Conservation (phyloP, 2,329 filamentous ascomycete genomes). For the Phialemoniopsis sp. region DNA sequence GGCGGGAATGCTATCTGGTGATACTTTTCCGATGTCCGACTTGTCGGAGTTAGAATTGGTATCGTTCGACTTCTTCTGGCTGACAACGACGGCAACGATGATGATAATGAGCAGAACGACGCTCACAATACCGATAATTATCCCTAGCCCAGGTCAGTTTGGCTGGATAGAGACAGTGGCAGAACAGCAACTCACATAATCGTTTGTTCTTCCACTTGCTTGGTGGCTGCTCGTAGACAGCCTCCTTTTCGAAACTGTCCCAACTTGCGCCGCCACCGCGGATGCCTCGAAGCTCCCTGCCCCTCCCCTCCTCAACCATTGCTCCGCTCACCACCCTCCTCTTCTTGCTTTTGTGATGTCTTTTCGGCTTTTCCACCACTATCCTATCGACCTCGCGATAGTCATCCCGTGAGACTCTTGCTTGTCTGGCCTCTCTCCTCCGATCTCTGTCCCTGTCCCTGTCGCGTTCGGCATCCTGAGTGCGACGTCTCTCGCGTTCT, state of each 20-base stretch:
- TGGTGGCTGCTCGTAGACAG: slow-evolving; percentile 39
- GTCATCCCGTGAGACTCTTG: slow-evolving; percentile 2
- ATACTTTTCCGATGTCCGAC: slow-evolving; percentile 32
- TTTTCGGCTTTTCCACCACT: slow-evolving; percentile 4
- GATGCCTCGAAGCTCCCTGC: slow-evolving; percentile 24
- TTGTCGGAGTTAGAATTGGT: slow-evolving; percentile 40
- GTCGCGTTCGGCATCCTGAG: slow-evolving; percentile 1
- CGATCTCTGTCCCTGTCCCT: slow-evolving; percentile 5
- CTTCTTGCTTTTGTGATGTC: slow-evolving; percentile 35
- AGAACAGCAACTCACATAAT: slow-evolving; percentile 44
- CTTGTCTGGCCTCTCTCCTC: slow-evolving; percentile 4
- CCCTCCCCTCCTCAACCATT: slow-evolving; percentile 63
- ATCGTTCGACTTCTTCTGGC: slow-evolving; percentile 50
- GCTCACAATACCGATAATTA: slow-evolving; percentile 45
- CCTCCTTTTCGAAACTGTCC: slow-evolving; percentile 45
- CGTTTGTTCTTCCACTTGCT: slow-evolving; percentile 51
- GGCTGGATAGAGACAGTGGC: too few relatives aligned
- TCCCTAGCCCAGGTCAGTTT: slow-evolving; percentile 34
- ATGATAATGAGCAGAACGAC: slow-evolving; percentile 60
- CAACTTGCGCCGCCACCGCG: slow-evolving; percentile 39
- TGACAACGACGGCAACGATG: slow-evolving; percentile 62
- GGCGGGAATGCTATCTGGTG: slow-evolving; percentile 54
- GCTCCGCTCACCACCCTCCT: slow-evolving; percentile 67
- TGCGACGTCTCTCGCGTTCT: neutral
- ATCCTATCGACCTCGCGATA: slow-evolving; percentile 6